Base-by-base conservation (phyloP, 768 basidiomycete genomes). In the Agaricus sinodeliciosus region DNA sequence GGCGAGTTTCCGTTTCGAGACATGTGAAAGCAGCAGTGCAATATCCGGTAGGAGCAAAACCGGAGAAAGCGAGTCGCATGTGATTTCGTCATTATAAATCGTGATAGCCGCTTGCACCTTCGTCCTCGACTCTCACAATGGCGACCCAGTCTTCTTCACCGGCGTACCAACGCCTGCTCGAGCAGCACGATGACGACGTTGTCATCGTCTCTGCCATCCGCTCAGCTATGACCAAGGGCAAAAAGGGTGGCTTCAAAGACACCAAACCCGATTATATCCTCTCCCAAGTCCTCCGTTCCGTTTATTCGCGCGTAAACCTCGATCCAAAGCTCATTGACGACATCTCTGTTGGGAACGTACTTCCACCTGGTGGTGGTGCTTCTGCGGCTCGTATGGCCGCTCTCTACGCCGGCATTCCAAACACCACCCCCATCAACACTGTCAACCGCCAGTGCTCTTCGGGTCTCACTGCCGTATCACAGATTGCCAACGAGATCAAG, bases 381-480 rank as follows among this genome's bases (percentile, higher is more conserved):
- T 75, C 62, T 43, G 80, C 78, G 2, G 90, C 92, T 12, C 84
- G 94, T 56, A 94, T 94, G 82, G 91, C 92, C 3, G 82, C 87
- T 18, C 74, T 96, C 34, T 79, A 86, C 60, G 84, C 92, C 48
- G 92, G 93, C 4, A 90, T 95, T 55, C 91, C 92, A 26, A 71
- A 83, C 57, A 81, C 84, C 8, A 72, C 84, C 3, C 69, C 88
- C 12, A 62, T 96, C 61, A 83, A 85, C 69, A 93, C 90, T 15
- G 78, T 94, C 58, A 94, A 96, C 71, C 77, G 94, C 27, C 91
- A 94, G 68, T 95, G 94, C 69, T 91, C 90, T 1, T 87, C 84
- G 35, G 92, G 93, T 37, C 74, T 96, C 41, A 84, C 87, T 25
- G 87, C 89, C 9, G 79, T 94, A 60, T 82, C 80, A 66, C 81